These are phyloP conservation scores for Amorphotheca resinae DNA, from an alignment of 495 filamentous ascomycete species.

Conservation along the genomic window DNA sequence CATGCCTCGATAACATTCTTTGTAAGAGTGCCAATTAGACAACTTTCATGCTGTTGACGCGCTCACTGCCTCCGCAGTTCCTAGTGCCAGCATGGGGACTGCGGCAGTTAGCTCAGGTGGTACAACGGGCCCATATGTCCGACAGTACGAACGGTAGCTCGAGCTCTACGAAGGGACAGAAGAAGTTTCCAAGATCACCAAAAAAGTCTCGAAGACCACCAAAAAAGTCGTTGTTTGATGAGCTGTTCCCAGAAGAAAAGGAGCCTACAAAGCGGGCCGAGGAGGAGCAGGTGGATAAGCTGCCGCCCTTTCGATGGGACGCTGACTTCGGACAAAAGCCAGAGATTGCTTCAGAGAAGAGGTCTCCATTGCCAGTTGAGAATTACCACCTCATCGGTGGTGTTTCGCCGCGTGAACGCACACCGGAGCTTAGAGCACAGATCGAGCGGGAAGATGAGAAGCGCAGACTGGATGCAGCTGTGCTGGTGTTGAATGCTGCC, in stretches of 20 bases:
- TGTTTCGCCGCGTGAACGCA: background rate
- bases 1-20: too few relatives aligned
- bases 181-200: background rate
- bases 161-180: background rate
- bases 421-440: too few relatives aligned
- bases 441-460: background rate
- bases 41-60: conserved; percentile 29
- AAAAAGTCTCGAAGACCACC: background rate
- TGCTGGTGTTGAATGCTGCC: conserved; percentile 38
- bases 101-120: conserved; percentile 17
- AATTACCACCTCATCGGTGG: background rate
- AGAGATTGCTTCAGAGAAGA: background rate
- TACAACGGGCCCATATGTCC: conserved; percentile 11
- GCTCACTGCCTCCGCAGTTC: conserved; percentile 26
- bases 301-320: conserved; percentile 17
- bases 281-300: conserved; percentile 8
- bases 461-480: background rate
- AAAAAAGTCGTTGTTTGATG: conserved; percentile 35
- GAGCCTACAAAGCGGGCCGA: conserved; percentile 11
- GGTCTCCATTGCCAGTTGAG: background rate
- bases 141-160: background rate
- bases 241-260: conserved; percentile 44
- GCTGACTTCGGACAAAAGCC: background rate
- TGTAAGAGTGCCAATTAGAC: too few relatives aligned
- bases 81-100: conserved; percentile 22